A percentile compares a stretch with the other conserved stretches of the same genome.
phyloP scores from a whole-genome alignment of 2,329 filamentous ascomycete genomes.

The Epichloe sibirici region DNA sequence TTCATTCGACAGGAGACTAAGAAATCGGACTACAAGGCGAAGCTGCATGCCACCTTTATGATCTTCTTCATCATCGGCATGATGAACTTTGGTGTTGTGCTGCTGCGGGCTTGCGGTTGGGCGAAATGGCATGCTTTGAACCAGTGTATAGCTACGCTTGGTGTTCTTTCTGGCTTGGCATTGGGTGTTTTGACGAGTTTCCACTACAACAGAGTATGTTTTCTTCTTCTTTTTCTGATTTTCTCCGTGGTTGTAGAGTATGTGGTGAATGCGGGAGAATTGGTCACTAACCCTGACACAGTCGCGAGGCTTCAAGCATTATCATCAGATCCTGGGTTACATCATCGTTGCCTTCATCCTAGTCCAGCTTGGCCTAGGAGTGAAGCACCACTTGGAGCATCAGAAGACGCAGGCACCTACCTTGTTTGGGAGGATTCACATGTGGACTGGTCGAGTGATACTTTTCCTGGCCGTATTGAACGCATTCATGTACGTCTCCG shows the following conservation, averaged over 20 bases:
- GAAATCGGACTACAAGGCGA: slow-evolving; percentile 25
- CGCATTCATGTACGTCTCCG: slow-evolving; percentile 37
- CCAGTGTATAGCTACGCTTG: slow-evolving; percentile 35
- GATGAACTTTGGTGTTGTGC: slow-evolving; percentile 42
- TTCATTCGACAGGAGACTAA: slow-evolving; percentile 20
- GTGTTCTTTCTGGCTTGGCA: slow-evolving; percentile 36
- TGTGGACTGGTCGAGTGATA: slow-evolving; percentile 43
- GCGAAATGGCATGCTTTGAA: slow-evolving; percentile 42
- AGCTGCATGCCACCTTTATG: slow-evolving; percentile 40
- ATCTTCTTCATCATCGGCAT: slow-evolving; percentile 40
- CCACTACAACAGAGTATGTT: slow-evolving; percentile 44
- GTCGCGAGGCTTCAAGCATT: slow-evolving; percentile 38
- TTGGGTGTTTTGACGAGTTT: slow-evolving; percentile 41
- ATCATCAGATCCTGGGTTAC: slow-evolving; percentile 48
- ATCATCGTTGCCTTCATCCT: slow-evolving; percentile 39
- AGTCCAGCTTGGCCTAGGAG: slow-evolving; percentile 40
- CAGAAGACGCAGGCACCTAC: slow-evolving; percentile 36
- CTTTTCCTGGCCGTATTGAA: slow-evolving; percentile 43
- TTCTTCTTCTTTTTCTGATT: too few species aligned
- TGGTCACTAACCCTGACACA: slow-evolving; percentile 13
- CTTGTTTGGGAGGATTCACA: slow-evolving; percentile 39
- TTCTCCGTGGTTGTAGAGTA: not conserved
- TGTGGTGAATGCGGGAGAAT: not conserved
- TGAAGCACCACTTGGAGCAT: slow-evolving; percentile 42
- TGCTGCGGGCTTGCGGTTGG: slow-evolving; percentile 38